phyloP scores from a whole-genome alignment of 768 basidiomycete genomes.

The Suillus variegatus region DNA sequence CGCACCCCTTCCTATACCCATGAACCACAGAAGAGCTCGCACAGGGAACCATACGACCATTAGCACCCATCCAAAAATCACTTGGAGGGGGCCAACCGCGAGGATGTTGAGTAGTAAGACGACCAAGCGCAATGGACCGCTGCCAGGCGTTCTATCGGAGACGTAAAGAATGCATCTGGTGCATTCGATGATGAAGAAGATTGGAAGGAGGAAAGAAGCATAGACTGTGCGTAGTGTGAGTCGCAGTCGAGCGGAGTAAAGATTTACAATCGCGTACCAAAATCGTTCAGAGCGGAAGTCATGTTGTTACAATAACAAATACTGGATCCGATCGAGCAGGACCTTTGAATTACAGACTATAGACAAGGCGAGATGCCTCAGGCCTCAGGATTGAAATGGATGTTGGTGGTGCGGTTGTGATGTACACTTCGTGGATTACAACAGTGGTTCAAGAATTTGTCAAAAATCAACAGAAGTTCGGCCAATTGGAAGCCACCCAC shows the following conservation, averaged over 20 bases:
- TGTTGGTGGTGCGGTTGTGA: not conserved
- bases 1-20: constrained; percentile 19
- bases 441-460: not conserved
- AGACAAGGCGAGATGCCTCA: not conserved
- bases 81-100: constrained; percentile 9
- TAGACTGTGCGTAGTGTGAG: constrained; percentile 7
- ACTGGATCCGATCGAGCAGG: not conserved
- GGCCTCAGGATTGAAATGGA: too few relatives aligned
- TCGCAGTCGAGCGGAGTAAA: not conserved
- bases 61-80: not conserved
- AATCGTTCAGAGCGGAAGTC: not conserved
- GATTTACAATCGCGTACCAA: not conserved
- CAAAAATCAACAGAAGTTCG: not conserved
- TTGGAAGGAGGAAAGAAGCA: constrained; percentile 11
- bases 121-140: constrained; percentile 13
- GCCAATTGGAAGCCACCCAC: not conserved
- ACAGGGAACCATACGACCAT: constrained; percentile 11
- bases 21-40: constrained; percentile 16
- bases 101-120: constrained; percentile 3
- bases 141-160: not conserved
- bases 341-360: not conserved
- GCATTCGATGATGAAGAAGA: constrained; percentile 17
- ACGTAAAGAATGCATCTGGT: constrained; percentile 9
- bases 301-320: not conserved
- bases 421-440: not conserved